phyloP scores from a whole-genome alignment of 352 stramenopile species.

The Thraustochytrium sp. region DNA sequence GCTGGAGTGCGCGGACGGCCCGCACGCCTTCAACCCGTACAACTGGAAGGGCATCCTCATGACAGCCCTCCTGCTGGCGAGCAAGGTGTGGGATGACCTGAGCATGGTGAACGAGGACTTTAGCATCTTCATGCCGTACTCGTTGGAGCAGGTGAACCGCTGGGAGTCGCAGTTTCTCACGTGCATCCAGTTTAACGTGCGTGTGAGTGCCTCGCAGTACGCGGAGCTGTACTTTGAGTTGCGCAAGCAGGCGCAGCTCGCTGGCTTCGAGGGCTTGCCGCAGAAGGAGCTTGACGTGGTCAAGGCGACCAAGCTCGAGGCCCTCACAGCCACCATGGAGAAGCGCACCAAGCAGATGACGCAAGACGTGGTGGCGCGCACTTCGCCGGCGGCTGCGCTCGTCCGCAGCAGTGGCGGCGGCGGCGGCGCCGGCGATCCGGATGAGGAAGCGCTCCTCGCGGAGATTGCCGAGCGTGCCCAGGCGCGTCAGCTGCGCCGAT shows the following conservation, averaged over 20 bases:
- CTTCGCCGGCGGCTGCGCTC: background rate
- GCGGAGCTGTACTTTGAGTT: slow-evolving; percentile 36
- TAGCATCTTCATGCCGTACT: slow-evolving; percentile 46
- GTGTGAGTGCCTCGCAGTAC: slow-evolving; percentile 31
- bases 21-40: slow-evolving; percentile 42
- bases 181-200: slow-evolving; percentile 21
- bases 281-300: slow-evolving; percentile 17
- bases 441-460: no score
- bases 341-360: slow-evolving; percentile 12
- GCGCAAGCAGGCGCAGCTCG: slow-evolving; percentile 3
- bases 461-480: background rate
- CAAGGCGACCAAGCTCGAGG: slow-evolving; percentile 14
- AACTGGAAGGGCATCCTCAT: slow-evolving; percentile 52
- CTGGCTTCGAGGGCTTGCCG: background rate
- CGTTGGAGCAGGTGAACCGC: slow-evolving; percentile 31
- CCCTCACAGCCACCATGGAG: slow-evolving; percentile 32
- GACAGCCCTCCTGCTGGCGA: slow-evolving; percentile 50
- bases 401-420: background rate
- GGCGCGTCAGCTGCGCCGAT: background rate
- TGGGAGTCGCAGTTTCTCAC: slow-evolving; percentile 28
- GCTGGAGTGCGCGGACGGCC: slow-evolving; percentile 47
- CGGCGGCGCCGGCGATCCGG: background rate
- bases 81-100: slow-evolving; percentile 54
- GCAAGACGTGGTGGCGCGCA: background rate
- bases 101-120: slow-evolving; percentile 54